Percentiles rank a stretch among this genome's conserved stretches.
phyloP scores from a whole-genome alignment of 2,329 filamentous ascomycete species.

The Rosellinia necatrix region DNA sequence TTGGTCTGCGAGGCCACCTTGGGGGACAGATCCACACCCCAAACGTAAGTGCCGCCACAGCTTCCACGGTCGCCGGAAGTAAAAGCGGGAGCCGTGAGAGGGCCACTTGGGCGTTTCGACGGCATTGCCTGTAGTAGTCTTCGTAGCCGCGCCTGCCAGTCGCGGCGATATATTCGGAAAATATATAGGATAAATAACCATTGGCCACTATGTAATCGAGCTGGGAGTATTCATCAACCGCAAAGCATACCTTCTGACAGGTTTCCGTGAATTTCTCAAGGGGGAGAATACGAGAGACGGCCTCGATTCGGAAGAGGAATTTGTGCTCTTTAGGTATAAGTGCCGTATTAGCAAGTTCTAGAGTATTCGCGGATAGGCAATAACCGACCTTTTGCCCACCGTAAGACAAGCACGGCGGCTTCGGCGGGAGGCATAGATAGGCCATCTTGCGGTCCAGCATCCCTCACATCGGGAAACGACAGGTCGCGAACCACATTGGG shows the following conservation, averaged over 20 bases:
- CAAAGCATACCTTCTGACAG: conserved; percentile 45
- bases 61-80: conserved; percentile 40
- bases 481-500: not conserved
- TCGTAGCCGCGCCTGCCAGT: conserved; percentile 32
- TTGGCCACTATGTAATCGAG: conserved; percentile 44
- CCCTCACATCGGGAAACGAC: conserved; percentile 9
- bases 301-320: conserved; percentile 34
- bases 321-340: conserved; percentile 32
- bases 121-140: conserved; percentile 35
- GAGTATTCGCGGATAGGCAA: not conserved
- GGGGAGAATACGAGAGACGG: conserved; percentile 43
- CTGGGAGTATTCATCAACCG: conserved; percentile 40
- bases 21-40: conserved; percentile 35
- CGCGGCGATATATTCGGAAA: conserved; percentile 39
- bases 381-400: conserved; percentile 42
- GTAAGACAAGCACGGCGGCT: conserved; percentile 34
- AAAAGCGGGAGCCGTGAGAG: conserved; percentile 40
- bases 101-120: conserved; percentile 36
- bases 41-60: conserved; percentile 43
- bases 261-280: conserved; percentile 39
- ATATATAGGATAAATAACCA: conserved; percentile 43
- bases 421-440: conserved; percentile 39
- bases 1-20: not conserved
- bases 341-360: conserved; percentile 3
- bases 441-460: conserved; percentile 13